Percentiles rank a stretch among this genome's conserved stretches.
phyloP scores from a whole-genome alignment of 208 protist species.

The Acanthamoeba triangularis region DNA sequence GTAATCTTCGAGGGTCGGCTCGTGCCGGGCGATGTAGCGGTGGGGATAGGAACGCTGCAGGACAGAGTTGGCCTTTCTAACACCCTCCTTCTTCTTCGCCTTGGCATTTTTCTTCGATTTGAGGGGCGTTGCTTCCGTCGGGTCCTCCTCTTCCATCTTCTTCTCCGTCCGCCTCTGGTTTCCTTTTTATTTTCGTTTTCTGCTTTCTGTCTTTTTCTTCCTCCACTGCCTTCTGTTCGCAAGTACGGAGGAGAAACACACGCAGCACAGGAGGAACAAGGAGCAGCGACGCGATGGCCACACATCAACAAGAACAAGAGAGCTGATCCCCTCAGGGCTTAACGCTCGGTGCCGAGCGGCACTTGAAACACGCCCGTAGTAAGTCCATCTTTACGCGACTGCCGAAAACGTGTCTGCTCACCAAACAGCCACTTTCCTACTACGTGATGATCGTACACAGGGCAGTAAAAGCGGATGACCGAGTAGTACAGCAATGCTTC shows the following conservation, averaged over 20 bases:
- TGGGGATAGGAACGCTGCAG: slow-evolving; percentile 31
- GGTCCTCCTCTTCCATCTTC: background rate
- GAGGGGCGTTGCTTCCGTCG: slow-evolving; percentile 2
- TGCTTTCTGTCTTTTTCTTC: background rate
- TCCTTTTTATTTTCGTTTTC: background rate
- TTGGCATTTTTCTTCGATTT: background rate
- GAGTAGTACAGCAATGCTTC: background rate
- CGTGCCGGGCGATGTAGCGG: slow-evolving; percentile 56
- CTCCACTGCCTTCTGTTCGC: background rate
- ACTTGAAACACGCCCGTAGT: no score
- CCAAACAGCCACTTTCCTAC: no score
- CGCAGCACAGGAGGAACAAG: no score
- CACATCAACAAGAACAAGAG: no score
- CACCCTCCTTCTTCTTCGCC: background rate
- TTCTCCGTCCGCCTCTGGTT: background rate
- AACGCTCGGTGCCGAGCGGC: no score
- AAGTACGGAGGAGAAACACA: no score
- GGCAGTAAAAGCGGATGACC: no score
- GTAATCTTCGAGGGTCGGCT: slow-evolving; percentile 35
- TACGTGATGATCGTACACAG: no score
- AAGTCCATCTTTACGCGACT: no score
- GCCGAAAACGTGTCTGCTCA: no score
- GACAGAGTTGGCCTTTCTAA: background rate
- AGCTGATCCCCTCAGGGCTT: no score
- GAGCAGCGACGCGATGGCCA: no score